Evolutionary conservation across 2,329 filamentous ascomycete species (phyloP), one percentile per base, ranked within the genome.

Genomic region (Tolypocladium nubicola): DNA sequence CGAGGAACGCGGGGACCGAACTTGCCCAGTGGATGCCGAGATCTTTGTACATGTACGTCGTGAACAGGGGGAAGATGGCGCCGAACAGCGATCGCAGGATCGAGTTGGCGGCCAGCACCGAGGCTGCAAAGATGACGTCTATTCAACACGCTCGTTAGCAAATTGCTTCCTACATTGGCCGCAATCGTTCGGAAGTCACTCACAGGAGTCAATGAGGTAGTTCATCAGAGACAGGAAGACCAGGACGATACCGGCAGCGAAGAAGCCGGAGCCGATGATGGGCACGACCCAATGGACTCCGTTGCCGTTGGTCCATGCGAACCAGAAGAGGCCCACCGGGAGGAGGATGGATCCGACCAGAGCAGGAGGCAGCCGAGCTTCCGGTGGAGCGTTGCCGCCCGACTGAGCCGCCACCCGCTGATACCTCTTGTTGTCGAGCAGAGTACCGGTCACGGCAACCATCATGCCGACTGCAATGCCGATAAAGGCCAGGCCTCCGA

Each of bases 11-110:
- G 0, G 88, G 88, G 16, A 93, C 75, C 0, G 82, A 84, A 39
- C 79, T 84, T 1, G 87, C 89, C 89, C 88, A 92, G 73, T 91
- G 87, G 57, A 88, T 85, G 53, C 88, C 87, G 2, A 87, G 76
- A 57, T 77, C 73, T 3, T 74, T 40, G 66, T 81, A 84, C 79
- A 84, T 82, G 60, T 75, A 68, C 0, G 75, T 77, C 0, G 87
- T 88, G 70, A 90, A 90, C 0, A 91, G 77, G 0, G 87, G 88
- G 72, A 91, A 90, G 0, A 80, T 83, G 1, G 85, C 83, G 58
- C 86, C 88, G 60, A 90, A 89, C 16, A 88, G 71, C 0, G 86
- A 89, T 58, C 88, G 83, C 13, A 91, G 73, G 33, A 91, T 82
- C 2, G 84, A 79, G 70, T 86, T 90, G 53, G 87, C 87, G 2